Evolutionary conservation across 805 yeast genomes (phyloP), one percentile per base, ranked within the genome.

Genomic region (Candida germanica): DNA sequence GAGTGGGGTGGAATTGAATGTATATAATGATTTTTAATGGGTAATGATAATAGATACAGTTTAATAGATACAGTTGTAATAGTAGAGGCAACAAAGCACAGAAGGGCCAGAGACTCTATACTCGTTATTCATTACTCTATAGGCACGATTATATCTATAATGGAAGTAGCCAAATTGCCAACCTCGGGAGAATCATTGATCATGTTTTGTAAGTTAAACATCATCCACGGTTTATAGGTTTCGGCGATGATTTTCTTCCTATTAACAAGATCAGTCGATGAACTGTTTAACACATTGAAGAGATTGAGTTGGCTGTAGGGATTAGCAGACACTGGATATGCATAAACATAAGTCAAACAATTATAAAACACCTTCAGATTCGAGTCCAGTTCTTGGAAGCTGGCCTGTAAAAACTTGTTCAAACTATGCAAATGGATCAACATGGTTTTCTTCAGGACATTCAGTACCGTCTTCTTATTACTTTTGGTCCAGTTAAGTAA

Each of bases 401-500:
- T 76, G 5, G 58, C 59, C 23, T 54, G 53, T 15, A 81, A 56
- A 26, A 80, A 71, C 33, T 59, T 59, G 20, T 47, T 56, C n/a
- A 77, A 57, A 13, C 31, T 28, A 14, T 54, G 50, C 33, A 77
- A 53, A 47, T 77, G 80, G 15, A 48, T 46, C 1, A 59, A 46
- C 34, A 72, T 56, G 12, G 69, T 66, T 37, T 56, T 62, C 34
- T 64, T 64, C 17, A 33, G 33, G n/a, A 37, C 24, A 13, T 31
- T 37, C n/a, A n/a, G 63, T 59, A 15, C 60, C 37, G 56, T 55
- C 36, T 63, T 62, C 36, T 59, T 66, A 17, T 56, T 62, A 11
- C 54, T 61, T 31, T 75, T 56, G 0, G 79, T 72, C 96, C 96
- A 89, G 21, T 86, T 82, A 48, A 91, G 56, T 13, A 89, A 66